These are phyloP conservation scores for Amyloporia xantha DNA, from an alignment of 768 basidiomycete genomes.

Conservation along the genomic window DNA sequence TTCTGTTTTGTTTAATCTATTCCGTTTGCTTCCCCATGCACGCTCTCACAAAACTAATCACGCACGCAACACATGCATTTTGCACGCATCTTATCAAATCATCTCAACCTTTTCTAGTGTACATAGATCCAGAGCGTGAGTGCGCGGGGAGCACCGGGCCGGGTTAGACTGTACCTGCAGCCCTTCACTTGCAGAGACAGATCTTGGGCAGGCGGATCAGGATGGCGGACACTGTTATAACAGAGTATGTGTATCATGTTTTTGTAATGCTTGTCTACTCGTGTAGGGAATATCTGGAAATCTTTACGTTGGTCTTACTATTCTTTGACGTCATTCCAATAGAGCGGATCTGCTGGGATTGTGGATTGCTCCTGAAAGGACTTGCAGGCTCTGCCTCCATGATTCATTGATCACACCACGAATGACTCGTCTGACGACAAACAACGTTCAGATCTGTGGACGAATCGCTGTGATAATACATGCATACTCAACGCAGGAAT, in stretches of 20 bases:
- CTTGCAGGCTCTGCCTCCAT: no score
- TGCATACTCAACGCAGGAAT: no score
- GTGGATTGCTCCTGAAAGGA: no score
- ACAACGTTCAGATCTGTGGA: no score
- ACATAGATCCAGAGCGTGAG: not conserved
- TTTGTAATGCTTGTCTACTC: not conserved
- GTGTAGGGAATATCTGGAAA: not conserved
- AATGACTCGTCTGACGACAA: no score
- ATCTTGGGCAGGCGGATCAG: not conserved
- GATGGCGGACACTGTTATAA: not conserved
- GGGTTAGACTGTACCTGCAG: not conserved
- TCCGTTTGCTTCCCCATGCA: not conserved
- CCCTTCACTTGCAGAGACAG: not conserved
- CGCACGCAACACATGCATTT: not conserved
- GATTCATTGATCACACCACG: no score
- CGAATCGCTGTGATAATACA: no score
- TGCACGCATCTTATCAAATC: not conserved
- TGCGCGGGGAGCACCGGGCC: not conserved
- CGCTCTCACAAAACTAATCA: conserved; percentile 1
- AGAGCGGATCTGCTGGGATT: not conserved
- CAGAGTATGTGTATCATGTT: not conserved
- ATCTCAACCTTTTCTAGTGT: not conserved
- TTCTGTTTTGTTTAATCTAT: not conserved
- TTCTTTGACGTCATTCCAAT: not conserved
- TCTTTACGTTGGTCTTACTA: not conserved